Conservation (phyloP, 805 yeast genomes). For the Wickerhamomyces bisporus region DNA sequence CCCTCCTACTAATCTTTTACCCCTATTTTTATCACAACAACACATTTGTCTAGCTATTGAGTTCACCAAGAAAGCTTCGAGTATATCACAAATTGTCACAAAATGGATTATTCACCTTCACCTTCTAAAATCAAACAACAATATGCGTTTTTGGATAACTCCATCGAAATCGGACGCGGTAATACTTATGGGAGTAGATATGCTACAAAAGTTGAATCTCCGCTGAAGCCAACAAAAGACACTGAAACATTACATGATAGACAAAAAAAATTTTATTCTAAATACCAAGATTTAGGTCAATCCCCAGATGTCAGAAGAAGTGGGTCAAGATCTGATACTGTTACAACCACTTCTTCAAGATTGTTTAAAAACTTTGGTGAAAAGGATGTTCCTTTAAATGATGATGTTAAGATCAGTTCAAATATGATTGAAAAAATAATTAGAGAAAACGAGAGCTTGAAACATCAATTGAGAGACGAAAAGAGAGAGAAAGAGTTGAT, state of each 20-base stretch:
- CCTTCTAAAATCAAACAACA: slow-evolving; percentile 19
- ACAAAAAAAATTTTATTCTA: slow-evolving; percentile 17
- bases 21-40: no score
- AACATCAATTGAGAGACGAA: slow-evolving; percentile 26
- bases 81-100: neutral
- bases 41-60: no score
- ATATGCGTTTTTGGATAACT: slow-evolving; percentile 19
- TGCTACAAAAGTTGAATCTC: slow-evolving; percentile 1
- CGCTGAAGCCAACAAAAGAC: slow-evolving; percentile 3
- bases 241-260: slow-evolving; percentile 8
- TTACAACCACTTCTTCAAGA: slow-evolving; percentile 16
- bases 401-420: slow-evolving; percentile 30
- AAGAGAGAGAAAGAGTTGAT: slow-evolving; percentile 26
- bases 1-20: no score
- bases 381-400: slow-evolving; percentile 19
- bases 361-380: slow-evolving; percentile 14
- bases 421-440: slow-evolving; percentile 33
- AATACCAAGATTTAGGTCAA: slow-evolving; percentile 17
- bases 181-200: slow-evolving; percentile 6
- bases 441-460: slow-evolving; percentile 31
- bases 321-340: slow-evolving; percentile 1
- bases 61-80: no score
- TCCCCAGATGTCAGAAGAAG: slow-evolving; percentile 5
- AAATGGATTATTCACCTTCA: slow-evolving; percentile 24
- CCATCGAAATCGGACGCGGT: slow-evolving; percentile 19